A percentile compares a stretch with the other conserved stretches of the same genome.
Evolutionary conservation across 495 filamentous ascomycete species (phyloP).

Genomic region (Neurospora sp.): DNA sequence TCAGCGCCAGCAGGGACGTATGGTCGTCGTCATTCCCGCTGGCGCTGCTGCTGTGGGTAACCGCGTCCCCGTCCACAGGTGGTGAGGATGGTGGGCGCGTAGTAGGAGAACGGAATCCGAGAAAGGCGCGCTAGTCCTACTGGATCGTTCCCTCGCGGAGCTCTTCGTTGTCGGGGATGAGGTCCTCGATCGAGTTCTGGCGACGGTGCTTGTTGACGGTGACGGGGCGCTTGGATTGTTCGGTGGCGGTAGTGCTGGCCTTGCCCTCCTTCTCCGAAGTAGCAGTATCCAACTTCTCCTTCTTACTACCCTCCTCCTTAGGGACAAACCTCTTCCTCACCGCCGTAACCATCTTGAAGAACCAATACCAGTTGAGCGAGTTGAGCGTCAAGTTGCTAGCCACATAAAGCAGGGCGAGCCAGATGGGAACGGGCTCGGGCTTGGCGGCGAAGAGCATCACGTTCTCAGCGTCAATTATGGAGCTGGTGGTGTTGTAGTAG

Average conservation of each 20-base stretch:
- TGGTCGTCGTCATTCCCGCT: not conserved
- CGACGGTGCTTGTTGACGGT: constrained; percentile 3
- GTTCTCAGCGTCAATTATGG: constrained; percentile 26
- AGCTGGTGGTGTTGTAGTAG: constrained; percentile 21
- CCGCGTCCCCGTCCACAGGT: not conserved
- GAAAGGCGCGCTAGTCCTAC: constrained; percentile 2
- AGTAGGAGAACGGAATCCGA: not conserved
- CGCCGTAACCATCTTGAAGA: constrained; percentile 90
- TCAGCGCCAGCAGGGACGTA: not conserved
- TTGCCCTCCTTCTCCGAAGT: not conserved
- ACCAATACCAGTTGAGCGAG: constrained; percentile 90
- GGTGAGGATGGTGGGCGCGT: not conserved
- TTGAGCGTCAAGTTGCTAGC: constrained; percentile 72
- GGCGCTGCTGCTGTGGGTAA: not conserved
- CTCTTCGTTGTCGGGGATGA: constrained; percentile 25
- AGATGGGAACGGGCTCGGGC: constrained; percentile 54
- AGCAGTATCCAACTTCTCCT: constrained; percentile 1
- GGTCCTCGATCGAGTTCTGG: constrained; percentile 17
- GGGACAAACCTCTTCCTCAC: constrained; percentile 79
- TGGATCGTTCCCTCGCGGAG: constrained; percentile 24
- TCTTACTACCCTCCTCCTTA: constrained; percentile 25
- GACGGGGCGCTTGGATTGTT: constrained; percentile 1
- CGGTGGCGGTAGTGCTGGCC: not conserved
- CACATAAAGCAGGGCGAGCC: constrained; percentile 72
- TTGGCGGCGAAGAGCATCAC: constrained; percentile 36